Evolutionary conservation across 352 stramenopile species (phyloP), one percentile per base, ranked within the genome.

Genomic region (Phytopythium ostracodes): DNA sequence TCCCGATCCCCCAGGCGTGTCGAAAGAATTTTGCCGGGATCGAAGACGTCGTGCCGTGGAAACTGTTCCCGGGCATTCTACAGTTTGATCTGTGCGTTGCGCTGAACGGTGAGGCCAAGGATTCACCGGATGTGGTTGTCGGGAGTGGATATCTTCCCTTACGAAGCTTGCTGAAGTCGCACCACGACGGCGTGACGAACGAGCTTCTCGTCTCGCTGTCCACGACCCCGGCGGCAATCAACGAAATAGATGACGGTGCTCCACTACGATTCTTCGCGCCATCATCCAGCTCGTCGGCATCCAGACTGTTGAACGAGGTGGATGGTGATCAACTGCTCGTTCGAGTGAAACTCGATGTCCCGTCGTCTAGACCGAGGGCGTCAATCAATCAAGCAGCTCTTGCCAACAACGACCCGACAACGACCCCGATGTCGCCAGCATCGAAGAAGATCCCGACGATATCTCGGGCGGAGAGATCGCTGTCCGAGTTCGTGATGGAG

Each of bases 11-110:
- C 8, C 86, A 93, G 68, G 79, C 84, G 8, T 79, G 71, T 49
- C 77, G 83, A 17, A 91, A 89, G 66, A 91, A 87, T 62, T 91
- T 89, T 56, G 84, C 83, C 18, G 81, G 84, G 4, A 81, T 82
- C 43, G 75, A 89, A 38, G 81, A 92, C 69, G 68, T 95, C 22
- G 86, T 85, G 20, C 77, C 84, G 12, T 95, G 86, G 86, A 78
- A 77, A 36, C 66, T 78, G 29, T 92, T 92, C 60, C 86, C 86
- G 33, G 86, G 86, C 12, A 44, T 88, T 31, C 46, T 95, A 4
- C 72, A 80, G 62, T 91, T 93, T 42, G 84, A 95, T 33, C 70
- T 95, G 44, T 91, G 81, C 59, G 61, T 91, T 58, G 88, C 81
- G 33, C 51, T 89, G 52, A 89, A 59, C 43, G 84, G 84, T 10